These are phyloP conservation scores for Phytophthora ohioensis DNA, from an alignment of 352 stramenopile genomes.

Conservation along the genomic window DNA sequence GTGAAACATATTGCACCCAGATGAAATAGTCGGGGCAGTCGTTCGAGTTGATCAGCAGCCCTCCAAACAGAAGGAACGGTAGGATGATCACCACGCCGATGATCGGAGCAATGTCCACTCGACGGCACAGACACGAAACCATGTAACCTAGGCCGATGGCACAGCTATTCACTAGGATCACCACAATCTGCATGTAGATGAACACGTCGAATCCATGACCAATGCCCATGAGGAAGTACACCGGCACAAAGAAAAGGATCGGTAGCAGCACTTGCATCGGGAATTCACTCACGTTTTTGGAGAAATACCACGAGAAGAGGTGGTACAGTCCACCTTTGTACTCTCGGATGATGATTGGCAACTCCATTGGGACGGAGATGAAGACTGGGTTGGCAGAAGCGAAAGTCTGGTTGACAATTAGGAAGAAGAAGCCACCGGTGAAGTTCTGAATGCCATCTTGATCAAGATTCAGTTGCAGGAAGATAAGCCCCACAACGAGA, in stretches of 20 bases:
- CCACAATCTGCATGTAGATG: constrained; percentile 44
- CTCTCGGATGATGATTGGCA: constrained; percentile 53
- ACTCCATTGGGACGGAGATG: constrained; percentile 49
- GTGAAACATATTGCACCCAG: constrained; percentile 59
- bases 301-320: constrained; percentile 51
- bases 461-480: constrained; percentile 49
- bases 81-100: constrained; percentile 48
- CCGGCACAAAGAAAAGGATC: constrained; percentile 46
- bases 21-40: constrained; percentile 51
- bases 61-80: constrained; percentile 57
- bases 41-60: constrained; percentile 51
- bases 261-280: constrained; percentile 54
- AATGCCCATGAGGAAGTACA: constrained; percentile 59
- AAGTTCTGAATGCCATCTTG: constrained; percentile 59
- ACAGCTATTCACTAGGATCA: constrained; percentile 48
- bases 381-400: constrained; percentile 43
- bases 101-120: constrained; percentile 44
- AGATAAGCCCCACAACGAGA: constrained; percentile 53
- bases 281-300: constrained; percentile 58
- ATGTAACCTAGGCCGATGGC: constrained; percentile 52
- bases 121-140: constrained; percentile 43
- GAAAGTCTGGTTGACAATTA: constrained; percentile 52
- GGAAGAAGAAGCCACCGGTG: constrained; percentile 55
- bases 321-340: constrained; percentile 49
- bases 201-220: constrained; percentile 45